These are phyloP conservation scores for Rutidosis leptorrhynchoides DNA, from an alignment of 129 eudicot genomes.

Conservation along the genomic window DNA sequence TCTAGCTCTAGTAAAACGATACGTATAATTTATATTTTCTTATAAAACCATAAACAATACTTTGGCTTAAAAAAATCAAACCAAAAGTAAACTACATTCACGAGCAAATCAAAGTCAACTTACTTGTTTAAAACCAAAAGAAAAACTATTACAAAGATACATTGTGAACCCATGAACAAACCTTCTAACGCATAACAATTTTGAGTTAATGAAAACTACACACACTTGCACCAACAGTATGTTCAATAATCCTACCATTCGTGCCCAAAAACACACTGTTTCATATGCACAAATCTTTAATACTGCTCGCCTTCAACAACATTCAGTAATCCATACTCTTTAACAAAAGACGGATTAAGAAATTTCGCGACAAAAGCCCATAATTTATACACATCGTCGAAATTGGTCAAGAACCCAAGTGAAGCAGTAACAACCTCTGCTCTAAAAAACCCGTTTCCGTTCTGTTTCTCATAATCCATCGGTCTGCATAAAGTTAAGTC, in stretches of 20 bases:
- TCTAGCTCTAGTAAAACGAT: not conserved
- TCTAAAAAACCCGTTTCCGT: slow-evolving; percentile 42
- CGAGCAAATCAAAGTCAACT: slow-evolving; percentile 20
- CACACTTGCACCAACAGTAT: slow-evolving; percentile 17
- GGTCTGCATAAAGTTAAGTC: slow-evolving; percentile 52
- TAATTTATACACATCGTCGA: slow-evolving; percentile 60
- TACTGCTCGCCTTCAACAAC: slow-evolving; percentile 38
- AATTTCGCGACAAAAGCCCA: slow-evolving; percentile 65
- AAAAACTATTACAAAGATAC: slow-evolving; percentile 26
- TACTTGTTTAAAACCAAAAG: slow-evolving; percentile 15
- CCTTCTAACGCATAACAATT: slow-evolving; percentile 31
- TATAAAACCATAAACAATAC: not conserved
- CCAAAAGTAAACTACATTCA: slow-evolving; percentile 5
- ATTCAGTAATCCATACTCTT: slow-evolving; percentile 42
- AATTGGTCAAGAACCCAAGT: slow-evolving; percentile 57
- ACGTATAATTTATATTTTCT: not conserved
- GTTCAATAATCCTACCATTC: not conserved
- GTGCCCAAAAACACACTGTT: slow-evolving; percentile 26
- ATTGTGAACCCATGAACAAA: slow-evolving; percentile 19
- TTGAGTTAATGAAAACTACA: slow-evolving; percentile 24
- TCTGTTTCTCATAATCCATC: slow-evolving; percentile 39
- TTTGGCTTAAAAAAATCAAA: not conserved
- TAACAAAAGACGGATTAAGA: slow-evolving; percentile 48
- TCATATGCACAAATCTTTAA: slow-evolving; percentile 27
- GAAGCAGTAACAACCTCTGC: slow-evolving; percentile 73